Base-by-base conservation (phyloP, 108 stramenopile genomes). In the Cyclotella sp. region DNA sequence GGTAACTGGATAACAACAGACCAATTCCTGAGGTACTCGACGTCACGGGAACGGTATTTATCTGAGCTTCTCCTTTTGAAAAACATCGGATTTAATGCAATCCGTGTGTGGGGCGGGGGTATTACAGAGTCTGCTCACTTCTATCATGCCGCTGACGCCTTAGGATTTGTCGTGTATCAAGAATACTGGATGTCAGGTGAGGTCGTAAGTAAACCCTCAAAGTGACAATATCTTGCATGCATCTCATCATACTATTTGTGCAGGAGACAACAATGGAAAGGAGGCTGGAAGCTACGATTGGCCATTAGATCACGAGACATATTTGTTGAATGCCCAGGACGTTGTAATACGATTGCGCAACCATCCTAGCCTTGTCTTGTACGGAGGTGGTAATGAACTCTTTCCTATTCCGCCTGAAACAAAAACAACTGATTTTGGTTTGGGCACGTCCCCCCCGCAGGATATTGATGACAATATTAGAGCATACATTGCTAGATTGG, bases 21-120 rank as follows among this genome's bases (percentile, higher is more conserved):
- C 70, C 82, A 79, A 64, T 75, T 79, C 70, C 46, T 83, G 34
- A 49, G 84, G 29, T 86, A 51, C 63, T 81, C 78, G 27, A 72
- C 58, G 19, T 75, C 72, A 13, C n/a, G 14, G 7, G 21, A 43
- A 40, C 79, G 83, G 0, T 88, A 88, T 44, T 57, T 57, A 4
- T 45, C 81, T 15, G 88, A 84, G 46, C 62, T 88, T 28, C 21
- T 4, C 1, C 62, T 77, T 27, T 67, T 86, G 58, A 68, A 73
- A 19, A 54, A 71, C 41, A 59, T 62, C 4, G 88, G 88, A 19
- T 71, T 88, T 59, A 88, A 88, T 60, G 66, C 84, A 30, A 75
- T 93, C 28, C 77, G 93, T 9, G 83, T 93, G 0, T 93, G 93
- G 93, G 93, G 90, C 30, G 93, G 93, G 27, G 93, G 93, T 6